Evolutionary conservation across 208 protist species (phyloP), one percentile per base, ranked within the genome.

Genomic region (Leptomonas pyrrhocoris): DNA sequence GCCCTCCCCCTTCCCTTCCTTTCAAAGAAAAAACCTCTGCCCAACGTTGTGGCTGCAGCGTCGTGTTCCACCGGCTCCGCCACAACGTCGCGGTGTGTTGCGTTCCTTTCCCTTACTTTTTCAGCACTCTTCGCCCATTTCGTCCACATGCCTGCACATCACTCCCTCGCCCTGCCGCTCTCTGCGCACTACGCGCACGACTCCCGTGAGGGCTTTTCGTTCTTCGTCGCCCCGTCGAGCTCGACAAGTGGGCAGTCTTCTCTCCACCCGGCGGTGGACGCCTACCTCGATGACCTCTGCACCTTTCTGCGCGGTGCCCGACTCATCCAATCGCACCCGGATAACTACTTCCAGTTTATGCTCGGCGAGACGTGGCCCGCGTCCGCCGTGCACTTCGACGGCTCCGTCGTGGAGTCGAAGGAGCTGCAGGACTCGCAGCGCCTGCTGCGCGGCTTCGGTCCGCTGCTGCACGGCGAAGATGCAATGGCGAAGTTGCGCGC

Each of bases 321-420:
- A n/a, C 75, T 94, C 4, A 84, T 96, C 53, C 89, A 94, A 53
- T 64, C 80, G 15, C 87, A 94, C 74, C 89, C 92, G 3, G 85
- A 94, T 15, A 79, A 90, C 51, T 96, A 85, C 64, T 94, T 96
- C 40, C 57, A 82, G 40, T 83, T 86, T 51, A 61, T 89, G 34
- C 69, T 55, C 73, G 51, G 78, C 54, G 58, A 65, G 53, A 38
- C 69, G 76, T 77, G 61, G 68, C 46, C 55, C 16, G 55, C 9
- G 25, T 72, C 66, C 4, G 28, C 46, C 1, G 23, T 28, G 38
- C 86, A 89, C 55, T 58, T 89, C 9, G 88, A 89, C 67, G 70
- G 77, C 23, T 79, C 60, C 7, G 31, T 66, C 11, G 82, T 93
- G 2, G 67, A 75, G 4, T 9, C 68, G 19, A 77, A 72, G 42